Evolutionary conservation across 2,329 filamentous ascomycete species (phyloP).

Genomic region (Colletotrichum karsti): DNA sequence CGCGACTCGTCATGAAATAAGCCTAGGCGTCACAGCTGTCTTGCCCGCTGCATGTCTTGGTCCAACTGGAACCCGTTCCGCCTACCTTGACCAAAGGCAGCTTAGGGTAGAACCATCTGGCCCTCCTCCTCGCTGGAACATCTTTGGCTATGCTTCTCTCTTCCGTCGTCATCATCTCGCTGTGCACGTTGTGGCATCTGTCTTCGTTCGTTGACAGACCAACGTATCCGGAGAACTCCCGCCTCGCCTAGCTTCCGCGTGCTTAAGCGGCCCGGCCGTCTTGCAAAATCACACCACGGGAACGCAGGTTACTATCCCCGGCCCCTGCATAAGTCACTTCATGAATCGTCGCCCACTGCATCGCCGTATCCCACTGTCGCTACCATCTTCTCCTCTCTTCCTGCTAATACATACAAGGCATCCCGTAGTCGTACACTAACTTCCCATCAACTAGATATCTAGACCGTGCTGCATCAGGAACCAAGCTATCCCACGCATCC

Average conservation of each 20-base stretch:
- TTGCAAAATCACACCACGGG: neutral
- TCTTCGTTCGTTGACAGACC: neutral
- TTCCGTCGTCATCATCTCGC: neutral
- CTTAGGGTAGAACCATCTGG: neutral
- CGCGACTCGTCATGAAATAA: neutral
- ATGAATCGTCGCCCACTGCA: neutral
- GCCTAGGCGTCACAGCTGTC: neutral
- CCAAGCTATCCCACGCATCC: neutral
- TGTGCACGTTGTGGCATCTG: neutral
- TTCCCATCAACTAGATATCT: neutral
- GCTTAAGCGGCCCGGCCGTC: neutral
- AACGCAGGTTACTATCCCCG: constrained; percentile 9
- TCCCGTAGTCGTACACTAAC: neutral
- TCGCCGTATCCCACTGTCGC: neutral
- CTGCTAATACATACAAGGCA: neutral
- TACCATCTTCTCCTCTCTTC: constrained; percentile 2
- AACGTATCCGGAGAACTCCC: neutral
- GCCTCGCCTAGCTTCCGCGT: neutral
- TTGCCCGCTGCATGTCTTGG: constrained; percentile 9
- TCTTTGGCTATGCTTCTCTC: neutral
- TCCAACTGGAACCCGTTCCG: neutral
- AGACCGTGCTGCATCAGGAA: neutral
- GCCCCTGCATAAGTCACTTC: constrained; percentile 12
- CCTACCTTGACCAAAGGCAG: constrained; percentile 3
- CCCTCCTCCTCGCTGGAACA: neutral